Percentiles rank a stretch among this genome's conserved stretches.
Conservation (phyloP, 208 protist genomes). For the Trypanosoma theileri region DNA sequence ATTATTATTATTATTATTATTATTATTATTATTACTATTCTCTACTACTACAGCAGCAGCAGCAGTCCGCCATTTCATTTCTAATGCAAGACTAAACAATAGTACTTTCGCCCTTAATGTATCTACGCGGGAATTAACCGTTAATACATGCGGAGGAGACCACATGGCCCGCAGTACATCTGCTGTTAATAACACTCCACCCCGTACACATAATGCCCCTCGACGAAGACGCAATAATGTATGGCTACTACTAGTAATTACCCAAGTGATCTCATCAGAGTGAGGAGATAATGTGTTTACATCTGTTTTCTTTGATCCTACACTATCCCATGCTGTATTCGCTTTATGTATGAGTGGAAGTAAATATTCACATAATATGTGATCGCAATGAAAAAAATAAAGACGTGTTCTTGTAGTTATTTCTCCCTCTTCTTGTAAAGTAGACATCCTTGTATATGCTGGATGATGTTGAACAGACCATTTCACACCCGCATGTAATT, state of each 20-base stretch:
- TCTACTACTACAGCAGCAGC: not conserved
- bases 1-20: too few species aligned
- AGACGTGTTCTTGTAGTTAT: not conserved
- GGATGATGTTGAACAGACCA: slow-evolving; percentile 20
- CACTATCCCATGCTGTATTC: slow-evolving; percentile 1
- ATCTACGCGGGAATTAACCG: not conserved
- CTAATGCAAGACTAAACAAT: slow-evolving; percentile 20
- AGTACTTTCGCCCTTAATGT: slow-evolving; percentile 14
- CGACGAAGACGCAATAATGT: slow-evolving; percentile 22
- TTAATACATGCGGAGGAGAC: too few species aligned
- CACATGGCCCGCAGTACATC: slow-evolving; percentile 9
- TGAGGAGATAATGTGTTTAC: not conserved
- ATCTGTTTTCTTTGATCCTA: not conserved
- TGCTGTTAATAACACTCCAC: slow-evolving; percentile 8
- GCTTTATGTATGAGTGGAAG: slow-evolving; percentile 2
- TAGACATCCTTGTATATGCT: slow-evolving; percentile 16
- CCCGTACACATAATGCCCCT: slow-evolving; percentile 19
- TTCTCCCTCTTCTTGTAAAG: not conserved
- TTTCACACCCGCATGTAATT: slow-evolving; percentile 13
- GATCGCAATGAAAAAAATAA: slow-evolving; percentile 33
- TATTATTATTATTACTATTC: not conserved
- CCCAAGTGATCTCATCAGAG: slow-evolving; percentile 4
- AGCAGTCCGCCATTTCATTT: slow-evolving; percentile 8
- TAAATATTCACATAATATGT: slow-evolving; percentile 8
- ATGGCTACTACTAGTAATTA: slow-evolving; percentile 10